Percentiles rank a stretch among this genome's conserved stretches.
Conservation (phyloP, 768 basidiomycete species). For the Leccinum broughii region DNA sequence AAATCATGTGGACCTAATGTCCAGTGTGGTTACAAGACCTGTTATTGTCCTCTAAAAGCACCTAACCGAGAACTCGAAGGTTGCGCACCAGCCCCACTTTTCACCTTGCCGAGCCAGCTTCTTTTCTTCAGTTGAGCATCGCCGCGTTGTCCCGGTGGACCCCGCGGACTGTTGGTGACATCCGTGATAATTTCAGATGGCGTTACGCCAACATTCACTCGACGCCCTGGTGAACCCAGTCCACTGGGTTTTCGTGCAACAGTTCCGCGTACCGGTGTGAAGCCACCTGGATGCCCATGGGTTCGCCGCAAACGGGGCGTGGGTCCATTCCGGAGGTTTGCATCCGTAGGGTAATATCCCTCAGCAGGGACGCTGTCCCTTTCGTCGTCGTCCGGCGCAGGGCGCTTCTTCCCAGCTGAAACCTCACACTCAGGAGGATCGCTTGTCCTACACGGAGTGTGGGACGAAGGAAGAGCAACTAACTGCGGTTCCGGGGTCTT, state of each 20-base stretch:
- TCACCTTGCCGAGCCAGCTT: constrained; percentile 74
- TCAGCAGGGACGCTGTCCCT: constrained; percentile 61
- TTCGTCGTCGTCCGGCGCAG: constrained; percentile 78
- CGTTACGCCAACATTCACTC: constrained; percentile 41
- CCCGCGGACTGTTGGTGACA: constrained; percentile 67
- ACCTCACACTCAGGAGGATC: constrained; percentile 35
- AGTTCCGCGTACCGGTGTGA: constrained; percentile 67
- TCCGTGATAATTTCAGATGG: constrained; percentile 45
- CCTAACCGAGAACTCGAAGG: constrained; percentile 21
- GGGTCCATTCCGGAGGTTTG: constrained; percentile 42
- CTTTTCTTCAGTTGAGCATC: constrained; percentile 45
- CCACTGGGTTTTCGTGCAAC: constrained; percentile 33
- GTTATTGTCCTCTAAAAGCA: constrained; percentile 28
- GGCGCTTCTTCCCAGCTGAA: constrained; percentile 65
- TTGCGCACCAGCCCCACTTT: constrained; percentile 38
- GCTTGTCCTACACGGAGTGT: constrained; percentile 47
- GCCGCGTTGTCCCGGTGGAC: constrained; percentile 20
- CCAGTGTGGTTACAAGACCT: constrained; percentile 12
- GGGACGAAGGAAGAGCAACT: constrained; percentile 33
- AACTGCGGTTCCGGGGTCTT: constrained; percentile 54
- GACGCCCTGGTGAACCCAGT: constrained; percentile 51
- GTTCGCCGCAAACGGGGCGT: constrained; percentile 61
- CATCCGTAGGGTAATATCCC: constrained; percentile 51
- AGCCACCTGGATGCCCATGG: constrained; percentile 61
- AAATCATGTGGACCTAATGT: constrained; percentile 9